Base-by-base conservation (phyloP, 202 grass and related monocot species). In the Thinopyrum obtusiflorum region DNA sequence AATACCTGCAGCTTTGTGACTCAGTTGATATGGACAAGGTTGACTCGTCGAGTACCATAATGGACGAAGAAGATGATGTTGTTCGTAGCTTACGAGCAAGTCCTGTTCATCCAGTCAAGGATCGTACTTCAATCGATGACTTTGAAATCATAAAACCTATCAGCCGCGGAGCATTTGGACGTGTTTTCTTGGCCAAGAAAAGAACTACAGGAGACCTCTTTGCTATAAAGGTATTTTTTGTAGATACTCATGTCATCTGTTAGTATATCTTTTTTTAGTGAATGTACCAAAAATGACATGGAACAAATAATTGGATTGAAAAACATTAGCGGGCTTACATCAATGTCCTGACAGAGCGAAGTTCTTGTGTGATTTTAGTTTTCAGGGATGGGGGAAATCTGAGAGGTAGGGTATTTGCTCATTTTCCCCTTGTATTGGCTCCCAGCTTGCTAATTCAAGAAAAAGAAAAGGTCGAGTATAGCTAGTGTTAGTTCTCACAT, bases 111-210 rank as follows among this genome's bases (percentile, higher is more conserved):
- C 89, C 93, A 84, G 87, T 91, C 44, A 99, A 99, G 85, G 97
- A 99, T 80, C 88, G 97, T 79, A 99, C 90, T 85, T 99, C 97
- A 68, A 99, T 99, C 79, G 93, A 99, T 89, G 97, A 99, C 86
- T 99, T 99, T 65, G 97, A 99, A 91, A 99, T 97, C 75, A 97
- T 97, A 80, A 99, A 99, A 85, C 97, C 94, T 67, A 99, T 99
- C 28, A 99, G 97, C 29, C 93, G 97, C 77, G 97, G 97, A 82
- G 97, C 97, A 90, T 99, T 97, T 86, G 97, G 97, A 59, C 90
- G 97, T 82, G 97, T 99, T 88, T 99, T 99, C 87, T 86, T 99
- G 81, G 94, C 97, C 80, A 99, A 99, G 86, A 99, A 99, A 91
- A 92, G 92, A 90, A 99, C 97, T 65, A 99, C 97, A 36, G 97